Percentiles rank a stretch among this genome's conserved stretches.
Conservation (phyloP, 2,329 filamentous ascomycete species). For the Parastagonospora nodorum region DNA sequence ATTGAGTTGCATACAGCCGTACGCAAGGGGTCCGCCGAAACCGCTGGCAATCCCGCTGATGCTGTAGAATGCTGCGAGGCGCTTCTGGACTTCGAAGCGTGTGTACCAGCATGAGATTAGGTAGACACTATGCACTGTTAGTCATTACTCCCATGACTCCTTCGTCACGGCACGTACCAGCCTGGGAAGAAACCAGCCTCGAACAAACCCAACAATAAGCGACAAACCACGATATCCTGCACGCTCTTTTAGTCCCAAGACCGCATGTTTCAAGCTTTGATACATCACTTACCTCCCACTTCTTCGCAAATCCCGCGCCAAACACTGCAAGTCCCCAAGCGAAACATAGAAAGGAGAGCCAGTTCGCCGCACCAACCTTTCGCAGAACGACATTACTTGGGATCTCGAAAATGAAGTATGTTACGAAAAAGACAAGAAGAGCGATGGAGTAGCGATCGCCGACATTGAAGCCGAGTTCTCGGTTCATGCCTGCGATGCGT, state of each 20-base stretch:
- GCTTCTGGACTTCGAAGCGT: constrained; percentile 57
- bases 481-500: constrained; percentile 53
- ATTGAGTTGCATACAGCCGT: constrained; percentile 43
- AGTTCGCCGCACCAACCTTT: constrained; percentile 33
- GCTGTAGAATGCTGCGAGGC: constrained; percentile 55
- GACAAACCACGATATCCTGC: constrained; percentile 22
- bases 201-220: constrained; percentile 26
- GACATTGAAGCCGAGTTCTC: constrained; percentile 50
- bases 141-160: no score
- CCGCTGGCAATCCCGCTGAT: constrained; percentile 58
- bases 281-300: constrained; percentile 14
- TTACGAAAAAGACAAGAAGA: constrained; percentile 59
- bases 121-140: constrained; percentile 7
- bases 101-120: constrained; percentile 48
- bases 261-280: not conserved
- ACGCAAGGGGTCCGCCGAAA: constrained; percentile 57
- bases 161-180: not conserved
- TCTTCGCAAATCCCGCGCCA: constrained; percentile 21
- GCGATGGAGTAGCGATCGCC: constrained; percentile 53
- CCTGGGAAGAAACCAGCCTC: constrained; percentile 22
- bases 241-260: not conserved
- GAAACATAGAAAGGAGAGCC: constrained; percentile 25
- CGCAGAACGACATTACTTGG: constrained; percentile 57
- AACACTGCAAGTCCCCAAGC: constrained; percentile 26
- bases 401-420: constrained; percentile 58